Evolutionary conservation across 2,329 filamentous ascomycete species (phyloP).

Genomic region (Polychaeton citri): DNA sequence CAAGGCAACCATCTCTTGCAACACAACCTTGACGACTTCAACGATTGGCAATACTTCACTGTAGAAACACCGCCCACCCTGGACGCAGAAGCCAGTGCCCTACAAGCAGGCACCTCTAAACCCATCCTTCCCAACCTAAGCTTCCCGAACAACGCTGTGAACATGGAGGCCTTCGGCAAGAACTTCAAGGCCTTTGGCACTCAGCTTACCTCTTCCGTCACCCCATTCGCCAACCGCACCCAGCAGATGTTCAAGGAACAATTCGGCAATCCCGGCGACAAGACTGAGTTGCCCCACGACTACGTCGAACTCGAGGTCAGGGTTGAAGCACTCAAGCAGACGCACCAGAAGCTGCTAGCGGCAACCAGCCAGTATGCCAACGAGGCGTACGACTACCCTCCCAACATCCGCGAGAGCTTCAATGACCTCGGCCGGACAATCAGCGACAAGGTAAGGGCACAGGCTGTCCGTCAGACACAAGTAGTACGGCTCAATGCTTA

Average conservation of each 20-base stretch:
- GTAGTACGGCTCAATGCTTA: not conserved
- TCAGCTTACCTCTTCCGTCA: constrained; percentile 63
- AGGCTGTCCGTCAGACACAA: constrained; percentile 9
- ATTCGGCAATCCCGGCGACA: constrained; percentile 86
- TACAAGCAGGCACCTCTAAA: not conserved
- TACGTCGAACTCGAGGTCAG: constrained; percentile 98
- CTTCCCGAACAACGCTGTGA: not conserved
- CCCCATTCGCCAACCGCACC: constrained; percentile 83
- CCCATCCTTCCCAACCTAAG: not conserved
- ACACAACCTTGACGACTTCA: too few species aligned
- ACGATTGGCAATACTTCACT: too few species aligned
- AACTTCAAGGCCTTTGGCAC: constrained; percentile 47
- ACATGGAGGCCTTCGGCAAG: not conserved
- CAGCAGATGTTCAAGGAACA: constrained; percentile 98
- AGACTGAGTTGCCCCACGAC: constrained; percentile 94
- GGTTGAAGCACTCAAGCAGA: constrained; percentile 91
- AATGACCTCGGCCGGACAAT: constrained; percentile 92
- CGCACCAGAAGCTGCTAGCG: constrained; percentile 91
- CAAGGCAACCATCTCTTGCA: too few species aligned
- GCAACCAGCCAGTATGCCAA: constrained; percentile 94
- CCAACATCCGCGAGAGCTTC: constrained; percentile 96
- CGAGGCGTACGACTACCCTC: constrained; percentile 81
- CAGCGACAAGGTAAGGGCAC: constrained; percentile 65
- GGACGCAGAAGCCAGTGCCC: not conserved
- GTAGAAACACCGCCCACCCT: too few species aligned